These are phyloP conservation scores for Solanum pinnatisectum DNA, from an alignment of 257 asterid species.

Conservation along the genomic window DNA sequence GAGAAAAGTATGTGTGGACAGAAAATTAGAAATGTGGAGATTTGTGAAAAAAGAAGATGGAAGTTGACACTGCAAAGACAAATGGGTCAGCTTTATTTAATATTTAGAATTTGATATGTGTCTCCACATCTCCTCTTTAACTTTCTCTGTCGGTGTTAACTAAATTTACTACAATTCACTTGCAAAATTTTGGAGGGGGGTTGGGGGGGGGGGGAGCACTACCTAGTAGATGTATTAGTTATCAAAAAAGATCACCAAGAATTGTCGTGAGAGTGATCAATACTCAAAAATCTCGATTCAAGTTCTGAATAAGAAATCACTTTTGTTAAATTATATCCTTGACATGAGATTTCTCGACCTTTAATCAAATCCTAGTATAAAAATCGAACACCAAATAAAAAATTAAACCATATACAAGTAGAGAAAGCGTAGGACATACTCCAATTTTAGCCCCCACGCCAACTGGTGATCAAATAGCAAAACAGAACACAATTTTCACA, in stretches of 20 bases:
- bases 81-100: background rate
- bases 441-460: background rate
- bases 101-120: background rate
- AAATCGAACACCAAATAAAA: background rate
- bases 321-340: background rate
- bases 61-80: background rate
- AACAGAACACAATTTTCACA: background rate
- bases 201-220: background rate
- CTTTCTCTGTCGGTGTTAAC: background rate
- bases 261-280: too few relatives aligned
- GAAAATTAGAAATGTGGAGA: background rate
- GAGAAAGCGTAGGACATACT: too few relatives aligned
- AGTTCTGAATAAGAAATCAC: background rate
- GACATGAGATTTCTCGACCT: fast-evolving
- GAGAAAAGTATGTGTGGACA: background rate
- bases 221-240: background rate
- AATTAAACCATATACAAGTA: background rate
- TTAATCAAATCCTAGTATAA: too few relatives aligned
- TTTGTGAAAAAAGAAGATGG: background rate
- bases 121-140: background rate
- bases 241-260: too few relatives aligned
- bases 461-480: background rate
- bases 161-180: background rate
- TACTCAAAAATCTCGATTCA: too few relatives aligned
- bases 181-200: background rate